Base-by-base conservation (phyloP, 495 filamentous ascomycete genomes). In the Cercophora newfieldiana region DNA sequence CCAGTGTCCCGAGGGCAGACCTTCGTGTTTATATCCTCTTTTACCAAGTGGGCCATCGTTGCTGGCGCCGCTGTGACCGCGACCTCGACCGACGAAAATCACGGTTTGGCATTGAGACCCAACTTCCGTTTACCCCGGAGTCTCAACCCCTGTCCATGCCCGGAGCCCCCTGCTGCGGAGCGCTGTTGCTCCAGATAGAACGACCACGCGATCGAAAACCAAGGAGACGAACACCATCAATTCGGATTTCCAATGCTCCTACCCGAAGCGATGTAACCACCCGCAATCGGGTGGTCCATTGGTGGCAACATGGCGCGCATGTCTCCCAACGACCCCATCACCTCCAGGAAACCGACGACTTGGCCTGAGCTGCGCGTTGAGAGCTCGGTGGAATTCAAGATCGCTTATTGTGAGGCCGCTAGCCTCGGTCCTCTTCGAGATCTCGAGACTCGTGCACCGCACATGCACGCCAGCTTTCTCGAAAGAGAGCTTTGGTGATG, bases 251-350 rank as follows among this genome's bases (percentile, higher is more conserved):
- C 2, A 1, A 29, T 48, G 18, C 49, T 25, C 8, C 31, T 22
- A 47, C 28, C 63, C 44, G 25, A 28, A 26, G 54, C 54, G 63
- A 59, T 65, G 57, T 65, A 60, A 59, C 56, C 44, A 26, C 31
- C 33, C n/a, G 1, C 14, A n/a, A 30, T 44, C 22, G 4, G 7
- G 22, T n/a, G 1, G 60, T 10, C 8, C 24, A 26, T 33, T 1
- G 24, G 30, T 63, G 44, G 28, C 61, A 44, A 30, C 28, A 54
- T 55, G 49, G 61, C n/a, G n/a, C n/a, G n/a, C n/a, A n/a, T 44
- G 12, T 33, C 10, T 16, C 12, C 10, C 37, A 44, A 44, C 37
- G 37, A 5, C 37, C 4, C 26, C n/a, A 22, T 29, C 14, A 14
- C 48, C 0, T 19, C 37, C 37, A 16, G 18, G 37, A 14, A 16